Evolutionary conservation across 495 filamentous ascomycete genomes (phyloP).

Genomic region (Immersiella caudata): DNA sequence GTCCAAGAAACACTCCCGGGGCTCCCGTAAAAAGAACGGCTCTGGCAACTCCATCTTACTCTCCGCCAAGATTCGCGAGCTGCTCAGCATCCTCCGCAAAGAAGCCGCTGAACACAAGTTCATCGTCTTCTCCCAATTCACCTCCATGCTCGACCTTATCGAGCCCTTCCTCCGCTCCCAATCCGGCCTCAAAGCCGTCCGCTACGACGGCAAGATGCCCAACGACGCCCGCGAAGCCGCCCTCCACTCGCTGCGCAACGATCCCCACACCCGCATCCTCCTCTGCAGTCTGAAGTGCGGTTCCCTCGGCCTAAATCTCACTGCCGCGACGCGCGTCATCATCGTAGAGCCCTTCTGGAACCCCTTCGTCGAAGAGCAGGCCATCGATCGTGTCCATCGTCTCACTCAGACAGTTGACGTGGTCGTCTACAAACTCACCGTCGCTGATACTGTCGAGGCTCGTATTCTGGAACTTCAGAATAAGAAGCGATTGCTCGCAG

Average conservation of each 20-base stretch:
- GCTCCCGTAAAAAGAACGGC: slow-evolving; percentile 29
- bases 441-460: slow-evolving; percentile 84
- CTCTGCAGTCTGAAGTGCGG: slow-evolving; percentile 94
- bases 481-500: slow-evolving; percentile 85
- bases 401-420: slow-evolving; percentile 94
- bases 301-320: slow-evolving; percentile 89
- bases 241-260: slow-evolving; percentile 67
- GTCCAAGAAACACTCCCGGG: not conserved
- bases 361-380: slow-evolving; percentile 96
- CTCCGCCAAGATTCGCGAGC: slow-evolving; percentile 88
- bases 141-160: slow-evolving; percentile 92
- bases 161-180: slow-evolving; percentile 83
- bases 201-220: slow-evolving; percentile 95
- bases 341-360: slow-evolving; percentile 99
- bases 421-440: slow-evolving; percentile 88
- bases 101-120: slow-evolving; percentile 83
- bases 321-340: slow-evolving; percentile 88
- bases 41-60: slow-evolving; percentile 52
- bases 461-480: slow-evolving; percentile 90
- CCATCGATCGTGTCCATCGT: slow-evolving; percentile 95
- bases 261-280: slow-evolving; percentile 71
- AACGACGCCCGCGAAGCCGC: slow-evolving; percentile 91
- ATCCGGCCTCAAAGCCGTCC: slow-evolving; percentile 68
- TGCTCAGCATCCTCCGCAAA: slow-evolving; percentile 77
- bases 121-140: slow-evolving; percentile 97